phyloP scores from a whole-genome alignment of 2,329 filamentous ascomycete species.

The Calonectria henricotiae region DNA sequence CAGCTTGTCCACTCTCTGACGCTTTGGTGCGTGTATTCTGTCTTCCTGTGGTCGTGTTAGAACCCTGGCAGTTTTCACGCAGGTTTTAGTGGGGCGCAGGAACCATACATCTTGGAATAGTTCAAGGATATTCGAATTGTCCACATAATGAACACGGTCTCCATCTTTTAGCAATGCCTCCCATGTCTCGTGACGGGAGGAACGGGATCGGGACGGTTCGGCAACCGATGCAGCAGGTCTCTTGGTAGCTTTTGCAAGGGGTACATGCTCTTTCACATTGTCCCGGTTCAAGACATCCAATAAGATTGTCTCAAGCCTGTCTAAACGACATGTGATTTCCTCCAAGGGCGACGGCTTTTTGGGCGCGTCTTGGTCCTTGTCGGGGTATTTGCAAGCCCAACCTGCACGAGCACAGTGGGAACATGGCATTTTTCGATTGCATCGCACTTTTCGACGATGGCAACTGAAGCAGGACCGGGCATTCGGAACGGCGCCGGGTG shows the following conservation, averaged over 20 bases:
- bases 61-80: background rate
- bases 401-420: conserved; percentile 27
- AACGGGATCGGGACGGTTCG: background rate
- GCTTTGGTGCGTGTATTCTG: conserved; percentile 17
- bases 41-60: conserved; percentile 4
- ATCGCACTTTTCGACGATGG: conserved; percentile 32
- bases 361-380: background rate
- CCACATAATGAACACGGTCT: conserved; percentile 34
- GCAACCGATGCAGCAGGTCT: background rate
- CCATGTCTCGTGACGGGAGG: conserved; percentile 21
- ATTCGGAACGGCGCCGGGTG: background rate
- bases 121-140: conserved; percentile 36
- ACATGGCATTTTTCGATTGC: conserved; percentile 34
- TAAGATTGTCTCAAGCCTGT: conserved; percentile 29
- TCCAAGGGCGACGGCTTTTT: conserved; percentile 30
- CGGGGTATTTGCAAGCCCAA: conserved; percentile 6
- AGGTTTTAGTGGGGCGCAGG: background rate
- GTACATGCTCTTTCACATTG: background rate
- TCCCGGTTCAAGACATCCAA: conserved; percentile 13
- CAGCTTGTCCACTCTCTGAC: conserved; percentile 4
- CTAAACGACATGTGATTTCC: conserved; percentile 30
- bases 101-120: conserved; percentile 32
- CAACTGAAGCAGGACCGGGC: conserved; percentile 35
- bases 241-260: background rate
- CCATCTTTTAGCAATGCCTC: conserved; percentile 33